phyloP scores from a whole-genome alignment of 768 basidiomycete genomes.

The Termitomyces sp. region DNA sequence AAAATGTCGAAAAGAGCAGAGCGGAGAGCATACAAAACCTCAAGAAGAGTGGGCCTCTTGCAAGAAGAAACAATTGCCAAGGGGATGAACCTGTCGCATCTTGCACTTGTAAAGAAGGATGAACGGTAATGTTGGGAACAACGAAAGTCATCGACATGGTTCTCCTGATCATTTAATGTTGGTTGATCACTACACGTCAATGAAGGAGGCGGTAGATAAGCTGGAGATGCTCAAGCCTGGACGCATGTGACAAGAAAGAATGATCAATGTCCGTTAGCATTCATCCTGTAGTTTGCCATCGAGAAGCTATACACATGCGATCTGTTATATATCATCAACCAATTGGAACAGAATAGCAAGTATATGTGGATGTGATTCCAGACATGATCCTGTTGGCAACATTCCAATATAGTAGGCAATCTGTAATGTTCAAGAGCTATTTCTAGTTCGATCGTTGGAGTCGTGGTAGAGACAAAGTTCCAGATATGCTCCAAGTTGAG shows the following conservation, averaged over 20 bases:
- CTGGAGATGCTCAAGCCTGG: neutral
- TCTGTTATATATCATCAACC: neutral
- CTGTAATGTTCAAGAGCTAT: neutral
- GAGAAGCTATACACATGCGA: neutral
- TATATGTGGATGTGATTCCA: neutral
- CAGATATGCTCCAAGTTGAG: neutral
- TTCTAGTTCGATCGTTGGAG: neutral
- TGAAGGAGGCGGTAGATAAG: neutral
- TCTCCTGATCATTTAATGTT: neutral
- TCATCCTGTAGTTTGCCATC: neutral
- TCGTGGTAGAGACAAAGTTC: neutral
- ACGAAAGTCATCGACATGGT: neutral
- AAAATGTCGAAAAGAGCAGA: neutral
- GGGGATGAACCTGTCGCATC: neutral
- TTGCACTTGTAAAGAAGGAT: neutral
- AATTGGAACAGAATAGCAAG: neutral
- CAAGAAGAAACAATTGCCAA: slow-evolving; percentile 2
- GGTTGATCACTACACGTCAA: neutral
- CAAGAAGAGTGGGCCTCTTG: neutral
- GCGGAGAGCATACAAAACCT: neutral
- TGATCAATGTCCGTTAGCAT: neutral
- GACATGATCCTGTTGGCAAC: neutral
- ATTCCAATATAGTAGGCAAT: neutral
- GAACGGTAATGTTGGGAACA: neutral
- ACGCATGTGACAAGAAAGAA: neutral